A percentile compares a stretch with the other conserved stretches of the same genome.
These are phyloP conservation scores for Leccinum imitatum DNA, from an alignment of 768 basidiomycete genomes.

Conservation along the genomic window DNA sequence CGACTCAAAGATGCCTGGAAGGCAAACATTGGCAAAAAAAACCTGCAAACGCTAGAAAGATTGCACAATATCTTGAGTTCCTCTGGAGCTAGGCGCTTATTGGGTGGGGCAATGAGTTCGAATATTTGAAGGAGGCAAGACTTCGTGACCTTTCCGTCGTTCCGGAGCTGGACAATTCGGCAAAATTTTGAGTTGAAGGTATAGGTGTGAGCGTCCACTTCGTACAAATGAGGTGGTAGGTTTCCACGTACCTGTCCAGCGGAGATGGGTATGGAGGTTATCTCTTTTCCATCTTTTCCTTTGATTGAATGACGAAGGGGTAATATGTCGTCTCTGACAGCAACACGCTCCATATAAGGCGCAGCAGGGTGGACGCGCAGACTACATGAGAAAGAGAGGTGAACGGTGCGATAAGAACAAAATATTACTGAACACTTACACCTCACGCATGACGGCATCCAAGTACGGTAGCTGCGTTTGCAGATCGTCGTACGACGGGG, in stretches of 20 bases:
- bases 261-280: constrained; percentile 4
- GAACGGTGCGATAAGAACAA: not conserved
- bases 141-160: too few species aligned
- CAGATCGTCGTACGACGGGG: constrained; percentile 5
- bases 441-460: constrained; percentile 7
- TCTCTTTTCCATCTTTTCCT: constrained; percentile 1
- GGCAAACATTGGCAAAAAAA: too few species aligned
- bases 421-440: not conserved
- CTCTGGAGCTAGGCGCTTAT: too few species aligned
- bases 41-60: too few species aligned
- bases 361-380: constrained; percentile 4
- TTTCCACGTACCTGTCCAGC: constrained; percentile 4
- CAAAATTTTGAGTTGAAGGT: too few species aligned
- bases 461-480: constrained; percentile 10
- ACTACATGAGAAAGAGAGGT: not conserved
- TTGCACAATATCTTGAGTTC: too few species aligned
- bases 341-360: constrained; percentile 4
- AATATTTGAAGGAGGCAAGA: too few species aligned
- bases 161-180: too few species aligned
- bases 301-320: constrained; percentile 8
- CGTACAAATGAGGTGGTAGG: not conserved
- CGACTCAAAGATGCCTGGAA: too few species aligned
- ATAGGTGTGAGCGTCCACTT: not conserved
- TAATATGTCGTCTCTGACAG: constrained; percentile 1
- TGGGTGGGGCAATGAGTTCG: too few species aligned